A percentile compares a stretch with the other conserved stretches of the same genome.
Conservation (phyloP, 768 basidiomycete genomes). For the Grammothele lineata region DNA sequence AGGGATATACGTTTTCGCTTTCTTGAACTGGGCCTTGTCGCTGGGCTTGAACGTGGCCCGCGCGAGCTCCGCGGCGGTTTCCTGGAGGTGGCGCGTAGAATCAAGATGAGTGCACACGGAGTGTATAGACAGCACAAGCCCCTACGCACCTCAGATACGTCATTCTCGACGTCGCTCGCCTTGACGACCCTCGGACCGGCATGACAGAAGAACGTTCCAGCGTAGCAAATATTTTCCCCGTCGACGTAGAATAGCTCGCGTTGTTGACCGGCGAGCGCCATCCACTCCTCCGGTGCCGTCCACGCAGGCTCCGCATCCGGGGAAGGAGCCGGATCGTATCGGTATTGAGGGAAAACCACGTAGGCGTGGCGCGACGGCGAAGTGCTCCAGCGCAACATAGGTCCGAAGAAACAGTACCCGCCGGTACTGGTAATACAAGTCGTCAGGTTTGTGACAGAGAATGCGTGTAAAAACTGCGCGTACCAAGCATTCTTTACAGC, state of each 20-base stretch:
- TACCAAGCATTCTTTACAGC: no score
- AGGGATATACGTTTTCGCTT: slow-evolving; percentile 5
- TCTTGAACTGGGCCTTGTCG: not conserved
- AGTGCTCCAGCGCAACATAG: not conserved
- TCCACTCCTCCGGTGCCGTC: not conserved
- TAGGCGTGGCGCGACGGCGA: slow-evolving; percentile 5
- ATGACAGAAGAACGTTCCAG: slow-evolving; percentile 13
- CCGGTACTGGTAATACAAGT: slow-evolving; percentile 1
- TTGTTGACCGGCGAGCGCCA: slow-evolving; percentile 3
- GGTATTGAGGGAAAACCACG: slow-evolving; percentile 2
- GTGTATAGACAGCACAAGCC: no score
- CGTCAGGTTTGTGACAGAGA: no score
- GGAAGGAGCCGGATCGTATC: no score
- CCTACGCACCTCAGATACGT: no score
- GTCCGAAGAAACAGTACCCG: slow-evolving; percentile 4
- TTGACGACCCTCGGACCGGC: not conserved
- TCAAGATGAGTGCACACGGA: no score
- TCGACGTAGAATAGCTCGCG: slow-evolving; percentile 11
- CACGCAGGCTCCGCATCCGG: not conserved
- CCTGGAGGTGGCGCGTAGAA: no score
- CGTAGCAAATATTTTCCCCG: slow-evolving; percentile 3
- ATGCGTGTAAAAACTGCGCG: no score
- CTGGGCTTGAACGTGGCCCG: not conserved
- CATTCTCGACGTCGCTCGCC: not conserved
- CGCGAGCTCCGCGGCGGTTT: not conserved